phyloP scores from a whole-genome alignment of 805 yeast species.

The Zygotorulaspora sp. region DNA sequence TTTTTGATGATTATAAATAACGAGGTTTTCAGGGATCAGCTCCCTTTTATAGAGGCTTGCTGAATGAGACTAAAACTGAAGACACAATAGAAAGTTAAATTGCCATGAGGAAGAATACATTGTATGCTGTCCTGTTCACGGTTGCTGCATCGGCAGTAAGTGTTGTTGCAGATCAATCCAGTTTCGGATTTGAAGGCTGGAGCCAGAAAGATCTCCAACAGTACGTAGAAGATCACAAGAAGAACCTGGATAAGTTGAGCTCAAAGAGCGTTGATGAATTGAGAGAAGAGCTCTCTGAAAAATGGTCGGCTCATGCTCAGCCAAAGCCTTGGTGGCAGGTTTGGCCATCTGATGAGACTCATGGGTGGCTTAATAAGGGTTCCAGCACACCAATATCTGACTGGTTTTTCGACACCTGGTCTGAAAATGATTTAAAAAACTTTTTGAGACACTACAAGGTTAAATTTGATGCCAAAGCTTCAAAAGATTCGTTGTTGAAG shows the following conservation, averaged over 20 bases:
- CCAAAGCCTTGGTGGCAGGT: conserved; percentile 33
- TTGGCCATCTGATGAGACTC: conserved; percentile 20
- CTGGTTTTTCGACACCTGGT: conserved; percentile 52
- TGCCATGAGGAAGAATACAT: conserved; percentile 4
- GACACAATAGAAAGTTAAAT: too few species aligned
- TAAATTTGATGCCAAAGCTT: conserved; percentile 26
- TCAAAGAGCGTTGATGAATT: conserved; percentile 23
- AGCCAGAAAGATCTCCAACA: conserved; percentile 34
- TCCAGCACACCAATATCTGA: conserved; percentile 24
- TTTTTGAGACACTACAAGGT: conserved; percentile 35
- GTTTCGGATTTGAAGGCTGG: conserved; percentile 31
- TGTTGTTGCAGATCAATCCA: conserved; percentile 9
- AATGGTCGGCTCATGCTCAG: conserved; percentile 20
- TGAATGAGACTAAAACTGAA: too few species aligned
- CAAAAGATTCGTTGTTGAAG: conserved; percentile 41
- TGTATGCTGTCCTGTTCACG: conserved; percentile 3
- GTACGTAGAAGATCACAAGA: conserved; percentile 34
- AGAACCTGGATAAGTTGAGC: conserved; percentile 19
- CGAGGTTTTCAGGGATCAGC: too few species aligned
- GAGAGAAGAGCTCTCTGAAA: conserved; percentile 22
- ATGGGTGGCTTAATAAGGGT: conserved; percentile 2
- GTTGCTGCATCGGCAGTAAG: conserved; percentile 7
- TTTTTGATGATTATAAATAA: conserved; percentile 2
- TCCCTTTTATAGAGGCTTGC: too few species aligned
- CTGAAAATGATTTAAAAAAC: conserved; percentile 32